Conservation (phyloP, 768 basidiomycete species). For the Tephrocybe sp. region DNA sequence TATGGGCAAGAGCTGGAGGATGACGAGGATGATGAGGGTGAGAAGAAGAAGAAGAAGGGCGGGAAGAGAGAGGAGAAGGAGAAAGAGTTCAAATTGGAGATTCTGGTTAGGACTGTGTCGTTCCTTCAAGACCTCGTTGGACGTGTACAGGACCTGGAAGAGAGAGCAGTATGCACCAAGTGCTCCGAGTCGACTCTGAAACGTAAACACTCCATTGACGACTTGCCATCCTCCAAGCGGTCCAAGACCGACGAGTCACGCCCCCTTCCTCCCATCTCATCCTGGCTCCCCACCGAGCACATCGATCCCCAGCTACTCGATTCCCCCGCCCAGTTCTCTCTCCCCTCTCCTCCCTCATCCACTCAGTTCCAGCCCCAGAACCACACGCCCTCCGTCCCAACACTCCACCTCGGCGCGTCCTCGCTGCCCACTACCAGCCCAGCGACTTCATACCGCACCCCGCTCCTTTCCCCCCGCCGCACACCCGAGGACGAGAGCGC, state of each 20-base stretch:
- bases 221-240: background rate
- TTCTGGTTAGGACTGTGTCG: conserved; percentile 78
- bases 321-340: conserved; percentile 38
- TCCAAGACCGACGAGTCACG: background rate
- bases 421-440: background rate
- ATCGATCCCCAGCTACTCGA: conserved; percentile 32
- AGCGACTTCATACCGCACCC: conserved; percentile 7
- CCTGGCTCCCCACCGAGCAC: conserved; percentile 53
- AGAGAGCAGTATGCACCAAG: conserved; percentile 25
- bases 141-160: conserved; percentile 45
- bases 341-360: conserved; percentile 14
- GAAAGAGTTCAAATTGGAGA: conserved; percentile 92
- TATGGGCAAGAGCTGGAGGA: conserved; percentile 32
- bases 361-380: conserved; percentile 7
- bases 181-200: conserved; percentile 15
- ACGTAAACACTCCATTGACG: conserved; percentile 1
- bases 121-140: conserved; percentile 73
- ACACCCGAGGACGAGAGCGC: conserved; percentile 72
- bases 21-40: conserved; percentile 38
- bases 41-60: conserved; percentile 33
- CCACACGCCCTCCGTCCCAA: background rate
- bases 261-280: conserved; percentile 62
- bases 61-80: conserved; percentile 50
- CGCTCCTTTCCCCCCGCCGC: conserved; percentile 22
- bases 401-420: conserved; percentile 8